Evolutionary conservation across 192 early-diverging fungal genomes (phyloP), one percentile per base, ranked within the genome.

Genomic region (Dissophora ornata): DNA sequence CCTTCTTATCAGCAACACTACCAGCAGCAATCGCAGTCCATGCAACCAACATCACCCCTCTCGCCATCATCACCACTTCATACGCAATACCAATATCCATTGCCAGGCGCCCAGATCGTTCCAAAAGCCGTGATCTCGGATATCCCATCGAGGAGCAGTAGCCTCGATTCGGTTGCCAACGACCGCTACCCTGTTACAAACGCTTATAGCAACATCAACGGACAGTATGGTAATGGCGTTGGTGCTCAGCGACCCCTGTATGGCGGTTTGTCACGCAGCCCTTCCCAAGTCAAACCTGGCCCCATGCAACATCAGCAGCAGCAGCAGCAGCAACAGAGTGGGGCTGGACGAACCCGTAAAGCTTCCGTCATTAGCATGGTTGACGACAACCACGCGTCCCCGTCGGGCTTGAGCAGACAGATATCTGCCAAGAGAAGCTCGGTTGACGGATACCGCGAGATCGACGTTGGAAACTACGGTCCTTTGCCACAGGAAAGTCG

Each of bases 141-240:
- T 2, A 63, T 50, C 30, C 69, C 61, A 12, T 29, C 36, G 12
- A 29, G 61, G 16, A 42, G 36, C 12, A 57, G 61, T 22, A 63
- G 69, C 26, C 59, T 71, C 7, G 54, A 71, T 5, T 3, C 34
- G 6, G 41, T 53, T 32, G 32, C 53, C 26, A 10, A 1, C 5
- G 36, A 36, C 13, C 32, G 29, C 11, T 5, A 16, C 19, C 8
- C 3, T 29, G 44, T 1, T 16, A 48, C 7, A 2, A 21, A 19
- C 50, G 32, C 8, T 9, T 25, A 22, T 18, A 28, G 16, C 5
- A 38, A 45, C 19, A 28, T 18, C 7, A 10, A 12, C 57, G 57
- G n/a, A n/a, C n/a, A n/a, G n/a, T n/a, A 32, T 10, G 52, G 12
- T 29, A 29, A 24, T 12, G 11, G 18, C 7, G 32, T 38, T 5